A percentile compares a stretch with the other conserved stretches of the same genome.
These are phyloP conservation scores for Colletotrichum liaoningense DNA, from an alignment of 2,329 filamentous ascomycete species.

Conservation along the genomic window DNA sequence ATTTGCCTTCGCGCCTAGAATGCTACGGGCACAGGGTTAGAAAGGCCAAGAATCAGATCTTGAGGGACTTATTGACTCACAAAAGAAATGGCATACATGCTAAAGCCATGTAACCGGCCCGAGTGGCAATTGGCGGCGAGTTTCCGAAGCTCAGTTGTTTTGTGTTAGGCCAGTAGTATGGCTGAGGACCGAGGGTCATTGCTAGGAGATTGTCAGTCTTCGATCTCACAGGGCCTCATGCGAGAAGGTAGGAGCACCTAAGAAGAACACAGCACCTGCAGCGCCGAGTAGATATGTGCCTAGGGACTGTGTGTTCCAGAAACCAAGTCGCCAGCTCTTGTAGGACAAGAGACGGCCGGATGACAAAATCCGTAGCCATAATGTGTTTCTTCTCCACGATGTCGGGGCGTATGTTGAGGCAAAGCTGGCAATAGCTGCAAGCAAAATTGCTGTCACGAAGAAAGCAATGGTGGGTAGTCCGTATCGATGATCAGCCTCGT, in stretches of 20 bases:
- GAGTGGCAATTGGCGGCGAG: slow-evolving; percentile 64
- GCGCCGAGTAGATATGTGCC: slow-evolving; percentile 54
- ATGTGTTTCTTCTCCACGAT: slow-evolving; percentile 36
- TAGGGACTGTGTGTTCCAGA: slow-evolving; percentile 56
- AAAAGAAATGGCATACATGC: slow-evolving; percentile 64
- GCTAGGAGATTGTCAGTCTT: background rate
- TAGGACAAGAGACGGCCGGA: slow-evolving; percentile 38
- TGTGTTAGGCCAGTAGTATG: slow-evolving; percentile 67
- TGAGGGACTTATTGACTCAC: slow-evolving; percentile 31
- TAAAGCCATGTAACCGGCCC: slow-evolving; percentile 64
- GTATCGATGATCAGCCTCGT: slow-evolving; percentile 63
- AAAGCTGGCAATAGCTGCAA: slow-evolving; percentile 57
- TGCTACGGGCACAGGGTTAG: slow-evolving; percentile 39
- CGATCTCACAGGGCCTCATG: too few relatives aligned
- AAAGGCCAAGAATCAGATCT: background rate
- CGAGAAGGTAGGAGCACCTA: slow-evolving; percentile 39
- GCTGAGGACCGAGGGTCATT: slow-evolving; percentile 60
- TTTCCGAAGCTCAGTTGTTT: slow-evolving; percentile 53
- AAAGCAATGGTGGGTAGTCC: slow-evolving; percentile 64
- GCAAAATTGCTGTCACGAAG: slow-evolving; percentile 58
- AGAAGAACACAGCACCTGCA: slow-evolving; percentile 57
- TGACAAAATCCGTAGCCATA: slow-evolving; percentile 9
- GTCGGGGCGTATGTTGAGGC: slow-evolving; percentile 52
- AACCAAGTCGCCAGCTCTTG: slow-evolving; percentile 38
- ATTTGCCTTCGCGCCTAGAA: slow-evolving; percentile 65